Evolutionary conservation across 306 rosid genomes (phyloP).

Genomic region (Quercus glauca): DNA sequence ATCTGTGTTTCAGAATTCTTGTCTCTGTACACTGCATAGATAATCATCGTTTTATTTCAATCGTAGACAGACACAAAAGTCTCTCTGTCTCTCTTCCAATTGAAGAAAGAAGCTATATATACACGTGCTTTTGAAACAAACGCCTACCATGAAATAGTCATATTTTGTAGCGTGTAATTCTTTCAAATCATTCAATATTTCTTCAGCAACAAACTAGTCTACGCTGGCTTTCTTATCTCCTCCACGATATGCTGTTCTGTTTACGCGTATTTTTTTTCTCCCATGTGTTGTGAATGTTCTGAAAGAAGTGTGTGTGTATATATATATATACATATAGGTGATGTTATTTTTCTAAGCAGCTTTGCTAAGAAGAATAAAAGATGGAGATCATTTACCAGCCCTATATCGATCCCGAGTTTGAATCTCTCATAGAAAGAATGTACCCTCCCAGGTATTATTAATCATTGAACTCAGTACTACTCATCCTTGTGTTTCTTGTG

Average conservation of each 20-base stretch:
- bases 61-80: not conserved
- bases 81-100: not conserved
- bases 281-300: constrained; percentile 4
- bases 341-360: not conserved
- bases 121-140: not conserved
- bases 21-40: not conserved
- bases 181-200: not conserved
- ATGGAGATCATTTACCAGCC: constrained; percentile 63
- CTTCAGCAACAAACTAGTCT: constrained; percentile 11
- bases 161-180: not conserved
- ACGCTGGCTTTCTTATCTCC: constrained; percentile 26
- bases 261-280: constrained; percentile 9
- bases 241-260: not conserved
- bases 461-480: not conserved
- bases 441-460: constrained; percentile 73
- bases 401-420: constrained; percentile 60
- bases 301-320: not conserved
- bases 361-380: constrained; percentile 8
- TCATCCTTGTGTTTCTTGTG: not conserved
- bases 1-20: not conserved
- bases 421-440: constrained; percentile 77
- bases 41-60: not conserved
- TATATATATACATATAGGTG: not conserved
- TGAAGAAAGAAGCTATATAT: not conserved
- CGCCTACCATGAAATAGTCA: not conserved